Evolutionary conservation across 495 filamentous ascomycete genomes (phyloP), one percentile per base, ranked within the genome.

Genomic region (Neurospora sp.): DNA sequence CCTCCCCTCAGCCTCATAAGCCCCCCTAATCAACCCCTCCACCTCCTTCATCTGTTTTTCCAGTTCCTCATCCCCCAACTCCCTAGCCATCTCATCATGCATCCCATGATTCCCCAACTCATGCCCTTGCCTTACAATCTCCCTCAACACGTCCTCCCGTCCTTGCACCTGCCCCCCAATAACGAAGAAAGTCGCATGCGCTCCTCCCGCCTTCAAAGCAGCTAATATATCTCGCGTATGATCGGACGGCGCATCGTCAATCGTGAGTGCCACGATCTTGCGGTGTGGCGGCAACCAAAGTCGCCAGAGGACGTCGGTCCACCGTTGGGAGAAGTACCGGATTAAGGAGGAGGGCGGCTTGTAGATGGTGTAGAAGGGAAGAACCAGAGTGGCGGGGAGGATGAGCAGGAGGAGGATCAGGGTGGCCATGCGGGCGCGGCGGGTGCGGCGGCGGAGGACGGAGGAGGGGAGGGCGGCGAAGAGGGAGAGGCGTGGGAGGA

Each of bases 101-200:
- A 94, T 94, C 5, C 90, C 93, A 80, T 97, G 93, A 80, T 96
- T 96, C 59, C 87, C 93, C 11, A 94, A 84, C 79, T 94, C 92
- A 76, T 91, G 89, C 8, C 90, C 90, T 16, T 79, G 82, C 23
- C 84, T 79, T n/a, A 94, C 84, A 4, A 94, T 79, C 46, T 90
- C 85, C 44, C 85, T 78, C 31, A 96, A 84, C 0, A 87, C 81
- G 3, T 83, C 76, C 80, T 92, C 89, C 27, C 87, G 27, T 27
- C 27, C 27, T 27, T 81, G 0, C 89, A 94, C 89, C 80, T 97
- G 93, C 9, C 84, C 84, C 14, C 93, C 94, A 74, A 96, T 93
- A 11, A 93, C 81, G 80, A 94, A 95, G 78, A 94, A 94, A 0
- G 92, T 94, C 0, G 91, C 92, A 7, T 85, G 86, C 18, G 89